phyloP scores from a whole-genome alignment of 2,329 filamentous ascomycete species.

The Aspergillus udagawae region DNA sequence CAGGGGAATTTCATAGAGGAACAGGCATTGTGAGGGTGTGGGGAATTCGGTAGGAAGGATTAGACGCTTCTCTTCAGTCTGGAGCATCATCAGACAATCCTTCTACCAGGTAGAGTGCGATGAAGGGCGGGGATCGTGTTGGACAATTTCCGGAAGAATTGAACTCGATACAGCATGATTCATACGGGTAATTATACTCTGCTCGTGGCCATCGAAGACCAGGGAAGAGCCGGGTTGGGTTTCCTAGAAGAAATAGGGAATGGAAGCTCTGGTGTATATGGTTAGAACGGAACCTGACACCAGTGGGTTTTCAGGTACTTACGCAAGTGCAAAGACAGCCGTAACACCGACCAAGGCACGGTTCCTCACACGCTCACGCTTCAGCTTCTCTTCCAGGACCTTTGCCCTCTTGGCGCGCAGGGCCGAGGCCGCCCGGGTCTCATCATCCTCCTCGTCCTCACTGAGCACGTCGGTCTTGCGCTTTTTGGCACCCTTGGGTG shows the following conservation, averaged over 20 bases:
- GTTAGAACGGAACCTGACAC: conserved; percentile 16
- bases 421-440: conserved; percentile 32
- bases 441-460: conserved; percentile 43
- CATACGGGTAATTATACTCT: neutral
- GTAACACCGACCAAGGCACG: conserved; percentile 81
- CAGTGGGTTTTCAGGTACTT: conserved; percentile 44
- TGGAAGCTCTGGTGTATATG: conserved; percentile 34
- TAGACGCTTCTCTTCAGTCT: neutral
- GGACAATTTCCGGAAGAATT: neutral
- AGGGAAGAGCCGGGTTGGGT: neutral
- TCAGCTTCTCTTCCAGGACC: conserved; percentile 68
- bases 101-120: neutral
- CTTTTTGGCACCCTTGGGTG: conserved; percentile 51
- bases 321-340: conserved; percentile 87
- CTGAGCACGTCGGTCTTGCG: conserved; percentile 71
- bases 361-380: conserved; percentile 81
- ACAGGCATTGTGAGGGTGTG: conserved; percentile 1
- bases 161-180: neutral
- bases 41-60: neutral
- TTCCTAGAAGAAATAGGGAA: conserved; percentile 45
- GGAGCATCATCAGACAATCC: neutral
- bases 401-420: conserved; percentile 67
- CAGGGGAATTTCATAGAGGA: neutral
- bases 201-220: neutral
- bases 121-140: neutral